Evolutionary conservation across 2,329 filamentous ascomycete genomes (phyloP), one percentile per base, ranked within the genome.

Genomic region (Cladosporium sp.): DNA sequence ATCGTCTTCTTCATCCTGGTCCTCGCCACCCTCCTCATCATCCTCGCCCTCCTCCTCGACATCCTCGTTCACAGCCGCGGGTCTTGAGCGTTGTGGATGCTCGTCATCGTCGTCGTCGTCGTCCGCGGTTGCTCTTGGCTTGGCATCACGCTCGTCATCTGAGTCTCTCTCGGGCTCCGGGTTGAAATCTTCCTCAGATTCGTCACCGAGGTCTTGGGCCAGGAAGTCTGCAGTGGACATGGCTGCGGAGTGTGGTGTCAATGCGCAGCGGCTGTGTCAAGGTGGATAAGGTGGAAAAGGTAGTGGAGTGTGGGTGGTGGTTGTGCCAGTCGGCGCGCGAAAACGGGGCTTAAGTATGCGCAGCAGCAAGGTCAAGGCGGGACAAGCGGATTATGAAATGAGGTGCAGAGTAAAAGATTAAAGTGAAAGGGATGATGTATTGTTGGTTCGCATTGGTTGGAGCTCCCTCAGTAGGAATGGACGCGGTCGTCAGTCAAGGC

Each of bases 181-280:
- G 78, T 97, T 96, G 85, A 97, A 97, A 77, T 96, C 93, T 60
- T 95, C 92, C 54, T 91, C 90, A 59, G 64, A 65, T 59, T 86
- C 85, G 64, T 84, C 84, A 38, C 81, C 82, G 66, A 85, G 84
- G 69, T 85, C 80, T 58, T 84, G 79, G 71, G 84, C 80, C 24
- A 83, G 71, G 70, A 85, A 77, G 70, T 72, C 64, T 30, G 55
- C 49, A 7, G 64, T 75, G 52, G 79, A 78, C 74, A 77, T 78
- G 66, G 36, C 67, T 64, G 63, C 62, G 51, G 7, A 26, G 26
- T 55, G 49, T 24, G 24, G 24, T 24, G 24, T 24, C 2, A 24
- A 24, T 24, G 24, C 24, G 24, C 24, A 24, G 24, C 24, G 24
- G 24, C 24, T 24, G 24, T 24, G 24, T 24, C 24, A 24, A 24